Percentiles rank a stretch among this genome's conserved stretches.
phyloP scores from a whole-genome alignment of 2,329 filamentous ascomycete genomes.

The Fusarium sp. region DNA sequence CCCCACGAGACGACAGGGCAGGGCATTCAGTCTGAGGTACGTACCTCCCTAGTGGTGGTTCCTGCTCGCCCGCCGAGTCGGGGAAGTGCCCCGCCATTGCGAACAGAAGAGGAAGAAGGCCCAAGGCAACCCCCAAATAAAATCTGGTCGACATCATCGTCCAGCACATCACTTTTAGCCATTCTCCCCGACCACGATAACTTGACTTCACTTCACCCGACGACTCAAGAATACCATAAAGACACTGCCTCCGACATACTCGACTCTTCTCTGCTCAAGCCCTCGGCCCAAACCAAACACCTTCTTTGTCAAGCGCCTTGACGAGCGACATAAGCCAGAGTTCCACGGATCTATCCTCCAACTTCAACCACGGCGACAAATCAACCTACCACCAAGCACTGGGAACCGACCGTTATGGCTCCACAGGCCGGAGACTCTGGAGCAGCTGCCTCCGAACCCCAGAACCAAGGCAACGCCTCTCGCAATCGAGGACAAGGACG shows the following conservation, averaged over 20 bases:
- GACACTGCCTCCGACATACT: neutral
- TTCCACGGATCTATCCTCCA: conserved; percentile 2
- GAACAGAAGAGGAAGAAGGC: neutral
- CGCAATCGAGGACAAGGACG: conserved; percentile 56
- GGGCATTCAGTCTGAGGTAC: conserved; percentile 3
- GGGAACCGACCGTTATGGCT: conserved; percentile 27
- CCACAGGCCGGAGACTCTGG: conserved; percentile 29
- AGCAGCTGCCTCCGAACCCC: conserved; percentile 30
- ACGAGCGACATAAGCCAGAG: conserved; percentile 23
- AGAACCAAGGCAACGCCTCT: conserved; percentile 33
- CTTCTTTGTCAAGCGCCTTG: neutral
- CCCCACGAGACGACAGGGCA: conserved; percentile 8
- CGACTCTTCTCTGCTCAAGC: neutral
- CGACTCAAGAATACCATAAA: neutral
- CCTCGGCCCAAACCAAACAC: neutral
- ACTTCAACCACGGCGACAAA: conserved; percentile 7
- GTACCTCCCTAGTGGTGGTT: neutral
- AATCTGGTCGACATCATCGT: conserved; percentile 41
- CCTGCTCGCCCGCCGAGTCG: neutral
- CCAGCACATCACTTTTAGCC: conserved; percentile 6
- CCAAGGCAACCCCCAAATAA: conserved; percentile 30
- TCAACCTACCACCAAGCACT: conserved; percentile 1
- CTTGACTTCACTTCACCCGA: conserved; percentile 5
- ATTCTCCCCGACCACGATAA: conserved; percentile 1
- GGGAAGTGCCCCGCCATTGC: conserved; percentile 41